Conservation (phyloP, 768 basidiomycete species). For the Rhodotorula toruloides region DNA sequence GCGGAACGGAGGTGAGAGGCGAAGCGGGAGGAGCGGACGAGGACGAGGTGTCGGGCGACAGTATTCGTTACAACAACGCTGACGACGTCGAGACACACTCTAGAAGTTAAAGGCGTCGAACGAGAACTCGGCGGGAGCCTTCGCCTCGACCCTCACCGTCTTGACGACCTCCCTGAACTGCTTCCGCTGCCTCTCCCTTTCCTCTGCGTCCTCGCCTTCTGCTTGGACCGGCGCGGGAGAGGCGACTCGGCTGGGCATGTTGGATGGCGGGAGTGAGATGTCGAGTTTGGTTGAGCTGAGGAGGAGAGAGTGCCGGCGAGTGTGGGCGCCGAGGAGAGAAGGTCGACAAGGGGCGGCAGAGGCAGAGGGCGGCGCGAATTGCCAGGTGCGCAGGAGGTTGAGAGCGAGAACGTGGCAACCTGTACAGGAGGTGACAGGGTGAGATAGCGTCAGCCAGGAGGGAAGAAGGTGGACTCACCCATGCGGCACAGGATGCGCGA, state of each 20-base stretch:
- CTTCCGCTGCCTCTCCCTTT: constrained; percentile 14
- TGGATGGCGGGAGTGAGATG: constrained; percentile 8
- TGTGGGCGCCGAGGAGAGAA: background rate
- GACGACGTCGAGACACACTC: too few relatives aligned
- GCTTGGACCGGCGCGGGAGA: constrained; percentile 3
- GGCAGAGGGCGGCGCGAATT: constrained; percentile 2
- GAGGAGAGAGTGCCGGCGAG: constrained; percentile 14
- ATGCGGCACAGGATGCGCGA: constrained; percentile 88
- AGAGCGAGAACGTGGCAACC: constrained; percentile 91
- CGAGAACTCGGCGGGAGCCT: constrained; percentile 31
- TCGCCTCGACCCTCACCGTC: constrained; percentile 27
- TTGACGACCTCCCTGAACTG: constrained; percentile 25
- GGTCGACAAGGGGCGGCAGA: background rate
- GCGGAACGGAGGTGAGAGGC: background rate
- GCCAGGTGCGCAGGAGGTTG: constrained; percentile 58
- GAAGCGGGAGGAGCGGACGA: background rate
- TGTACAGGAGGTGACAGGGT: constrained; percentile 45
- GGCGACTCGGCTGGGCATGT: constrained; percentile 9
- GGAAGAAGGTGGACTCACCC: constrained; percentile 56
- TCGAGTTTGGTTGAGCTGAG: constrained; percentile 22
- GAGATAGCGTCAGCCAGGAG: background rate
- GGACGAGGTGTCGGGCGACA: too few relatives aligned
- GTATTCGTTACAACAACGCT: too few relatives aligned
- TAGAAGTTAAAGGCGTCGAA: constrained; percentile 34
- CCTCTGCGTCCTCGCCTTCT: background rate